Evolutionary conservation across 2,329 filamentous ascomycete species (phyloP), one percentile per base, ranked within the genome.

Genomic region (Colletotrichum lini): DNA sequence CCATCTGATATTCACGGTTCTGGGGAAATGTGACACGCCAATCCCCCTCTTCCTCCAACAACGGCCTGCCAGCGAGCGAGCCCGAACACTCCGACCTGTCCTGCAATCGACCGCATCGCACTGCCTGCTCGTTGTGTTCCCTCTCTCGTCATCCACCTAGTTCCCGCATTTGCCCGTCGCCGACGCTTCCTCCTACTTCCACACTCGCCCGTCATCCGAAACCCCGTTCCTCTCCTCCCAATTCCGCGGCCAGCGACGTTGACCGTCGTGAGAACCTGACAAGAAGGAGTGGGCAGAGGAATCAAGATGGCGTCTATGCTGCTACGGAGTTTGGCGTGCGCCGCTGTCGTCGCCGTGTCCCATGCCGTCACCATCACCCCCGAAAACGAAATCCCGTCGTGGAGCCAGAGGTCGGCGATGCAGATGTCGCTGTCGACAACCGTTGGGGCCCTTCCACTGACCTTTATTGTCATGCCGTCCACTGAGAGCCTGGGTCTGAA

Each of bases 401-500:
- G 82, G 83, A 80, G 82, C 64, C 65, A 76, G 3, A 76, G 79
- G 23, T 83, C 80, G 47, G 78, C 80, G 58, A 82, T 88, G 80
- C 79, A 82, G 52, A 78, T 88, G 58, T 77, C 78, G 50, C 73
- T 87, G 59, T 68, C 78, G 47, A 68, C 77, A 57, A 73, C 66
- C 13, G 75, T 72, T 9, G 77, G 77, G 5, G 71, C 74, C 26
- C 49, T 76, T 6, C 72, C 78, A 2, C 62, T 80, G 47, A 75
- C 83, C 18, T 86, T 83, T 73, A 80, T 80, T 23, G 80, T 87
- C 21, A 82, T 86, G 47, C 86, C 86, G 15, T 78, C 87, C 69
- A 87, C 85, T 0, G 65, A 74, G 49, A 78, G 75, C 10, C 73
- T 84, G 47, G 86, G 85, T 1, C 72, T 85, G 61, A 87, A 88